Evolutionary conservation across 176 grass and related monocot species (phyloP).

Genomic region (Typha latifolia): DNA sequence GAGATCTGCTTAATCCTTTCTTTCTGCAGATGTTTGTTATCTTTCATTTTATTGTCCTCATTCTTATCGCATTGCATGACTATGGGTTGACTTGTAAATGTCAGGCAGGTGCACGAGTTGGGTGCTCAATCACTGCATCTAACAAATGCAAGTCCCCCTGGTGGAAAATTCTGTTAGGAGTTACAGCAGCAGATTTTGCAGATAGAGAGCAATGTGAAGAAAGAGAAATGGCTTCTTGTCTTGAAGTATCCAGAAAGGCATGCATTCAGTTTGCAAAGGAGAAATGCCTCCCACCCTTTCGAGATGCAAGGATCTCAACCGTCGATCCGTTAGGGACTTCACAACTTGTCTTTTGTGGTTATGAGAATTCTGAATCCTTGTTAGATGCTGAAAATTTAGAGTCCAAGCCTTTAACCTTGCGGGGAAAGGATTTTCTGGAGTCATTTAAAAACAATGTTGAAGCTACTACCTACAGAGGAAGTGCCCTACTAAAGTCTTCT

Average conservation of each 20-base stretch:
- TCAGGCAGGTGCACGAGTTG: slow-evolving; percentile 57
- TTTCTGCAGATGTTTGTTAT: neutral
- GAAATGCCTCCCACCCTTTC: slow-evolving; percentile 51
- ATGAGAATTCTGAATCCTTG: neutral
- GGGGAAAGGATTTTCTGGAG: neutral
- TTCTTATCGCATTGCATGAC: neutral
- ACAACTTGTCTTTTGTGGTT: slow-evolving; percentile 25
- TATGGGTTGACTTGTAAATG: neutral
- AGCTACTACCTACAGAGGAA: neutral
- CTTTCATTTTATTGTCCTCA: neutral
- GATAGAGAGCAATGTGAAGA: slow-evolving; percentile 64
- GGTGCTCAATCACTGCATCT: slow-evolving; percentile 69
- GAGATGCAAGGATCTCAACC: slow-evolving; percentile 52
- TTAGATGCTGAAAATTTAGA: neutral
- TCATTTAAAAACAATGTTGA: neutral
- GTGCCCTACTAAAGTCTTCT: neutral
- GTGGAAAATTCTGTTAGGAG: slow-evolving; percentile 69
- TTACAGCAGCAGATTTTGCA: slow-evolving; percentile 24
- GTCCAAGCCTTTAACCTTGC: no score
- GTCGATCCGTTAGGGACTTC: slow-evolving; percentile 28
- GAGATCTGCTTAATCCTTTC: neutral
- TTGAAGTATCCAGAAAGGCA: slow-evolving; percentile 41
- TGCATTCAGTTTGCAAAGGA: slow-evolving; percentile 56
- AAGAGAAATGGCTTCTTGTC: slow-evolving; percentile 46
- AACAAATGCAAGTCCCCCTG: slow-evolving; percentile 71